phyloP scores from a whole-genome alignment of 352 stramenopile genomes.

The Phytophthora sp. region DNA sequence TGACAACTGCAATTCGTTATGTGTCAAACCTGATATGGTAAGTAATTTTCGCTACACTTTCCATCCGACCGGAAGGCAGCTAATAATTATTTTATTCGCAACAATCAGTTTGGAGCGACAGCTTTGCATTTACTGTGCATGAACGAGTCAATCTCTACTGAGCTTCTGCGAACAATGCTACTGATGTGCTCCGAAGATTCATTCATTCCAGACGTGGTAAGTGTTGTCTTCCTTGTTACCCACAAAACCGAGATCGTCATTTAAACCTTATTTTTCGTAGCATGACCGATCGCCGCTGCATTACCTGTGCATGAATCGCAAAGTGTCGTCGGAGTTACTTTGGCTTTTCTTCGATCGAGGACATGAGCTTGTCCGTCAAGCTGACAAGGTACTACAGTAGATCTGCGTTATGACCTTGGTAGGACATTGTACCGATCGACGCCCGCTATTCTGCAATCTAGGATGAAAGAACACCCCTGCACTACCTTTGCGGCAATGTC shows the following conservation, averaged over 20 bases:
- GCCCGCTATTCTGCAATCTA: constrained; percentile 15
- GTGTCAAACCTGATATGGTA: constrained; percentile 23
- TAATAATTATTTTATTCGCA: neutral
- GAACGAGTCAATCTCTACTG: constrained; percentile 52
- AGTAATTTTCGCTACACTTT: neutral
- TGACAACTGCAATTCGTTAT: constrained; percentile 42
- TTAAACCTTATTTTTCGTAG: constrained; percentile 31
- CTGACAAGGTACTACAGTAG: constrained; percentile 62
- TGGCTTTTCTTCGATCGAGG: constrained; percentile 79
- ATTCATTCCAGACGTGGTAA: constrained; percentile 58
- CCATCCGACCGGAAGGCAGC: neutral
- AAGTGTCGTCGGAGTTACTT: constrained; percentile 59
- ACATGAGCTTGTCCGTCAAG: constrained; percentile 54
- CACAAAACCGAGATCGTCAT: neutral
- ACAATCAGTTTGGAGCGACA: constrained; percentile 55
- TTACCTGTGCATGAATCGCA: constrained; percentile 71
- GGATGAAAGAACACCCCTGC: constrained; percentile 63
- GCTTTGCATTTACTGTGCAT: constrained; percentile 72
- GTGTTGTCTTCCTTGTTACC: constrained; percentile 4
- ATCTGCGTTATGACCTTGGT: too few species aligned
- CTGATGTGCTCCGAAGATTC: constrained; percentile 50
- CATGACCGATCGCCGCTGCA: constrained; percentile 67
- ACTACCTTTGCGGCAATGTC: constrained; percentile 68
- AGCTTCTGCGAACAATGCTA: constrained; percentile 47
- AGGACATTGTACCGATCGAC: neutral